Base-by-base conservation (phyloP, 768 basidiomycete genomes). In the Pulveroboletus sp. region DNA sequence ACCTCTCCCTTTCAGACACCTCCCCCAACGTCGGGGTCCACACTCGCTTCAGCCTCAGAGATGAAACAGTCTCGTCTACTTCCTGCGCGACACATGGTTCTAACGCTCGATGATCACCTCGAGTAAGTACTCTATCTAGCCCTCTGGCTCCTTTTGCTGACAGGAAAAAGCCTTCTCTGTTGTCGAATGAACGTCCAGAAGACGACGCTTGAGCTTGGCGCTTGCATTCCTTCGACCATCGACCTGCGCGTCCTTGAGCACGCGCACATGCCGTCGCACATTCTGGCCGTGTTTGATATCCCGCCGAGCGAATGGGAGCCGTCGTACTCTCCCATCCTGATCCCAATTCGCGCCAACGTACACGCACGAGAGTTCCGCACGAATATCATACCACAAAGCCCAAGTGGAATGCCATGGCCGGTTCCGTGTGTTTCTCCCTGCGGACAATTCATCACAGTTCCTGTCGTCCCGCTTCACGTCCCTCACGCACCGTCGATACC, bases 401-500 rank as follows among this genome's bases (percentile, higher is more conserved):
- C 64, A 6, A 67, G 70, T 15, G 71, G 68, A n/a, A 60, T 66
- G 5, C 57, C 70, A 8, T 56, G 65, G 14, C 70, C 73, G 27
- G 57, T 61, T 6, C 73, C 72, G 4, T 57, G 58, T 18, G 11
- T 49, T 32, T 49, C 59, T 43, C 53, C 57, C 5, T 41, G 47
- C 28, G 55, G 50, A 17, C 69, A 64, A 47, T 59, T 70, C 21
- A 68, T 82, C 41, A 75, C 76, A 5, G 71, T 84, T 9, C 80
- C 82, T 0, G 74, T 84, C 14, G 64, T 84, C 26, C 62, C 68
- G 4, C 64, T 66, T 24, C 60, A 63, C 36, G 76, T 80, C 26
- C 82, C 82, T 1, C 81, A 84, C 54, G 70, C 72, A 8, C 63
- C 70, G 4, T 81, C 83, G 0, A 64, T 83, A 35, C 71, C 83